A percentile compares a stretch with the other conserved stretches of the same genome.
phyloP scores from a whole-genome alignment of 345 rosid species.

The Jatropha curcas region DNA sequence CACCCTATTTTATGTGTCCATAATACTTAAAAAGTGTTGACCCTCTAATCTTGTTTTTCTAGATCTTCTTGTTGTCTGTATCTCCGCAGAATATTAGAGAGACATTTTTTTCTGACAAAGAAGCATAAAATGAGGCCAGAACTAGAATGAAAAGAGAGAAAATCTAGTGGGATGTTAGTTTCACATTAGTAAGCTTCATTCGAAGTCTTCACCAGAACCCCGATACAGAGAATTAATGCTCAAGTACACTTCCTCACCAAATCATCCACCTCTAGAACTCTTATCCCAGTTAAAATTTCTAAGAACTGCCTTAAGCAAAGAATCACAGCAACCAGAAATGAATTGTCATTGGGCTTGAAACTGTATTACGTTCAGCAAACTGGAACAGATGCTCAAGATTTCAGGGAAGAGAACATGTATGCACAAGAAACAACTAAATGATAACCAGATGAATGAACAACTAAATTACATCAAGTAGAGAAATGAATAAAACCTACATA shows the following conservation, averaged over 20 bases:
- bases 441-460: no score
- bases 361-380: neutral
- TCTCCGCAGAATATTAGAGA: neutral
- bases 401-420: neutral
- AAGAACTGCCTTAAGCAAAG: neutral
- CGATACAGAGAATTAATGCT: neutral
- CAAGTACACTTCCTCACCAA: no score
- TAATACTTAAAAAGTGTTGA: neutral
- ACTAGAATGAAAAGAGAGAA: neutral
- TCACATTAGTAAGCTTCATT: neutral
- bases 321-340: neutral
- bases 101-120: neutral
- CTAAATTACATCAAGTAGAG: neutral
- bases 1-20: neutral
- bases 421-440: constrained; percentile 7
- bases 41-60: neutral
- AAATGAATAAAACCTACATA: constrained; percentile 25
- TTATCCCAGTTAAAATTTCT: neutral
- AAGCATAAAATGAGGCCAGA: neutral
- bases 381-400: neutral
- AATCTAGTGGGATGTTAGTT: neutral
- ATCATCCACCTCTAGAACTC: neutral
- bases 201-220: neutral
- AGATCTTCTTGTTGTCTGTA: neutral
- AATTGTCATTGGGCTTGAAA: neutral